Base-by-base conservation (phyloP, 768 basidiomycete species). In the Termitomyces sp. region DNA sequence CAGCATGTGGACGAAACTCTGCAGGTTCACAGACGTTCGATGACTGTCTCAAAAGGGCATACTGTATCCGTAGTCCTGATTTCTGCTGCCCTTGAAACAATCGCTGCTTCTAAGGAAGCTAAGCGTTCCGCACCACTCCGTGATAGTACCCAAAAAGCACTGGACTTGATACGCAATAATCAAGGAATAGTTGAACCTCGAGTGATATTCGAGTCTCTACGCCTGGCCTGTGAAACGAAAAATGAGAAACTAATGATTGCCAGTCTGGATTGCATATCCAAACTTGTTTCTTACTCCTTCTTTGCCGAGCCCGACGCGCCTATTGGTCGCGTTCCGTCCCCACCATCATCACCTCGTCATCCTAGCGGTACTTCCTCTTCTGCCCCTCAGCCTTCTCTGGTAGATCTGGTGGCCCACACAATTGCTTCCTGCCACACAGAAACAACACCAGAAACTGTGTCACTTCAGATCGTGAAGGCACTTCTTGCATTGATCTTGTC, bases 231-330 rank as follows among this genome's bases (percentile, higher is more conserved):
- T 74, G 96, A 98, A 76, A 98, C 95, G 4, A 83, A 87, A 52
- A 90, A 81, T 61, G 94, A 98, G 69, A 93, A 93, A 63, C 82
- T 98, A 35, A 92, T 94, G 88, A 92, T 97, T 68, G 92, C 94
- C 18, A 96, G 95, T 65, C 76, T 99, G 70, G 97, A 99, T 72
- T 95, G 97, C 67, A 94, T 98, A 59, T 92, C 94, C 55, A 99
- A 99, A 72, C 84, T 99, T 63, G 92, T 98, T 61, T 95, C 94
- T 7, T 93, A 98, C 71, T 94, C 93, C 26, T 98, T 98, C 82
- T 98, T 98, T 67, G 83, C 84, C 44, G 95, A 97, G 64, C 71
- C 81, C 33, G 73, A 77, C 36, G 70, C 77, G 9, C 33, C 70
- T 51, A 56, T 71, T 30, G 63, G 72, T 54, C 69, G 74, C 35